These are phyloP conservation scores for Boletus sp. DNA, from an alignment of 768 basidiomycete species.

Conservation along the genomic window DNA sequence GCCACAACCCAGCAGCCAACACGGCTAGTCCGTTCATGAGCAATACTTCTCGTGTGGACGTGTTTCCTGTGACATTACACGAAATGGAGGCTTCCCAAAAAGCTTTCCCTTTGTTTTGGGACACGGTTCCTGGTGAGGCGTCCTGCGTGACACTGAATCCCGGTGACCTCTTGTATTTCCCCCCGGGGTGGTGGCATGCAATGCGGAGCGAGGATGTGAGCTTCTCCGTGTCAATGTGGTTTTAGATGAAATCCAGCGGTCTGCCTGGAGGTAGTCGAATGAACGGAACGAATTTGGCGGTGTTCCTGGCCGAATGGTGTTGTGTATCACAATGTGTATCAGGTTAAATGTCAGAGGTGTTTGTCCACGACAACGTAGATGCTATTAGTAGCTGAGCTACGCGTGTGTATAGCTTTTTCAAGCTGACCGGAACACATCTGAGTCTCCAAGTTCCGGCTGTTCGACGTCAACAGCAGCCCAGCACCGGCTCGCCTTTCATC, in stretches of 20 bases:
- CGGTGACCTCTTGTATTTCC: constrained; percentile 87
- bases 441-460: background rate
- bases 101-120: constrained; percentile 51
- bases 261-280: constrained; percentile 19
- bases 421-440: constrained; percentile 18
- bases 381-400: background rate
- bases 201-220: constrained; percentile 81
- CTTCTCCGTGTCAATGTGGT: constrained; percentile 92
- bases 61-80: constrained; percentile 46
- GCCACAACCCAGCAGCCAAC: constrained; percentile 39
- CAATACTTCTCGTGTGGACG: constrained; percentile 83
- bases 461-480: constrained; percentile 20
- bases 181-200: constrained; percentile 93
- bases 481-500: constrained; percentile 5
- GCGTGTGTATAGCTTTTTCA: constrained; percentile 20
- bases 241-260: constrained; percentile 43
- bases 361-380: background rate
- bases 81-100: constrained; percentile 18
- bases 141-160: constrained; percentile 62
- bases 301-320: constrained; percentile 5
- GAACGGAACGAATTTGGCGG: constrained; percentile 1
- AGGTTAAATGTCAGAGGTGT: background rate
- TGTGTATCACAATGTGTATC: constrained; percentile 7
- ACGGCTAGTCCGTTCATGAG: constrained; percentile 48
- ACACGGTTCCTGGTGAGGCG: constrained; percentile 55